Evolutionary conservation across 164 flowering plant genomes (phyloP).

Genomic region (Magnolia changhungtana): DNA sequence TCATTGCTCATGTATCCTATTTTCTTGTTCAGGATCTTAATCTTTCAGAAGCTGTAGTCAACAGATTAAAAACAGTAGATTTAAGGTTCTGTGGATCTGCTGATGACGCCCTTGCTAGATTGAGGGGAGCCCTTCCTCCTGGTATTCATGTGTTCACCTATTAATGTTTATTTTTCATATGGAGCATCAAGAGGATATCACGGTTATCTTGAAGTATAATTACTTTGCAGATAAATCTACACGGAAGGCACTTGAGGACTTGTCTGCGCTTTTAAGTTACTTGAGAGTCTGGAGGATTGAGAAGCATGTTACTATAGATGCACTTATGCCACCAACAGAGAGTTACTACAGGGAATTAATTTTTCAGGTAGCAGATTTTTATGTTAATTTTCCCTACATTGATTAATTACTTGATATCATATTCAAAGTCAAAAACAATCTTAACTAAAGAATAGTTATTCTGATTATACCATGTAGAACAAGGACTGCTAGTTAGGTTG

Average conservation of each 20-base stretch:
- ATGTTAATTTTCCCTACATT: neutral
- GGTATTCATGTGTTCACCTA: constrained; percentile 35
- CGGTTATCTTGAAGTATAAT: constrained; percentile 1
- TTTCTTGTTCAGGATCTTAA: constrained; percentile 60
- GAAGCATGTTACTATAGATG: constrained; percentile 57
- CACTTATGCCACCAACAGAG: constrained; percentile 91
- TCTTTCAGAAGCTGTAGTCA: constrained; percentile 73
- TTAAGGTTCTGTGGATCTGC: constrained; percentile 85
- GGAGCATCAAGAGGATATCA: neutral
- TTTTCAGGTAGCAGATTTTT: constrained; percentile 58
- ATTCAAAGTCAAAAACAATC: neutral
- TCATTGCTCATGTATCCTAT: neutral
- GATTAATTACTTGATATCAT: neutral
- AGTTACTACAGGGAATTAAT: constrained; percentile 62
- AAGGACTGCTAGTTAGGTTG: neutral
- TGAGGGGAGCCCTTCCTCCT: constrained; percentile 86
- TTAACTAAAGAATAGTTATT: neutral
- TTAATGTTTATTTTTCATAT: constrained; percentile 4
- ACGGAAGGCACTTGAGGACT: constrained; percentile 83
- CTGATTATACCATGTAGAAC: neutral
- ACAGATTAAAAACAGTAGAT: constrained; percentile 84
- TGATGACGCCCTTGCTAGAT: constrained; percentile 81
- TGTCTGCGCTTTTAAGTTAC: constrained; percentile 64
- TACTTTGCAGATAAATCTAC: constrained; percentile 62
- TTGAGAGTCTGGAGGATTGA: constrained; percentile 81